Evolutionary conservation across 768 basidiomycete species (phyloP).

Genomic region (Mycena latifolia): DNA sequence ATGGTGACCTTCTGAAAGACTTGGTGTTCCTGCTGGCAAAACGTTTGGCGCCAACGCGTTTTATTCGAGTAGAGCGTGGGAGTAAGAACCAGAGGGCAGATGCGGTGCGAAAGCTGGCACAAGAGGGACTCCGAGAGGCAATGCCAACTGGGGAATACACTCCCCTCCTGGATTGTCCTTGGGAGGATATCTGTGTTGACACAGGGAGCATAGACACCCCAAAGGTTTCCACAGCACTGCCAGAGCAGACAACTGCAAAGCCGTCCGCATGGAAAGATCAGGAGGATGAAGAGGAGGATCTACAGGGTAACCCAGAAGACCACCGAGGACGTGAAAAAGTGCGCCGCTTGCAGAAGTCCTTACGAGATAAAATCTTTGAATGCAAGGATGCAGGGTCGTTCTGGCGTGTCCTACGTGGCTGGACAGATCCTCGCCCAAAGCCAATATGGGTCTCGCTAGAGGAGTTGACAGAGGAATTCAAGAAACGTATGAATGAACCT

Average conservation of each 20-base stretch:
- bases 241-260: not conserved
- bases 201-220: not conserved
- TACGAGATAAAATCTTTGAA: slow-evolving; percentile 23
- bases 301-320: not conserved
- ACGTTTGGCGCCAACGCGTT: not conserved
- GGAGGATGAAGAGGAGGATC: not conserved
- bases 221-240: slow-evolving; percentile 9
- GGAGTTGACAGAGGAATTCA: slow-evolving; percentile 12
- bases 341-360: not conserved
- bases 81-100: not conserved
- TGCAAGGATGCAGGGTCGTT: slow-evolving; percentile 18
- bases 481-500: slow-evolving; percentile 11
- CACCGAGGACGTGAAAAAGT: slow-evolving; percentile 11
- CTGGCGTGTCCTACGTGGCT: slow-evolving; percentile 19
- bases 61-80: not conserved
- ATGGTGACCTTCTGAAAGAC: slow-evolving; percentile 12
- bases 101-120: not conserved
- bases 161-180: not conserved
- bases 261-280: not conserved
- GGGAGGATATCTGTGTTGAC: not conserved
- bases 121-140: not conserved
- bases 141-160: not conserved
- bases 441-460: slow-evolving; percentile 9
- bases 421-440: slow-evolving; percentile 17
- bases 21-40: not conserved